Percentiles rank a stretch among this genome's conserved stretches.
Evolutionary conservation across 306 rosid genomes (phyloP).

Genomic region (Luffa acutangula): DNA sequence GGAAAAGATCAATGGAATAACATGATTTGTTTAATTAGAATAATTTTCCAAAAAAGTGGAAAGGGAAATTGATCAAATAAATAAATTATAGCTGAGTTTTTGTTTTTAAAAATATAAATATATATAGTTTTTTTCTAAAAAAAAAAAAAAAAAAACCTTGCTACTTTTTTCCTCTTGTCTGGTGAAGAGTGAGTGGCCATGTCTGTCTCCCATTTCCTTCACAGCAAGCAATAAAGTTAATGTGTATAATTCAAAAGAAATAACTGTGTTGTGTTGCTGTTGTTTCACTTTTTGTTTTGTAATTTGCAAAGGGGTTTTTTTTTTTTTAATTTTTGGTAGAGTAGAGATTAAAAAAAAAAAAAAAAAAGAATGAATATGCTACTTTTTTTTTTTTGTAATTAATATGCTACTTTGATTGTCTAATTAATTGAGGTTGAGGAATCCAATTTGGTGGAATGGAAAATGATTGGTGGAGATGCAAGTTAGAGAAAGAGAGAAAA

Average conservation of each 20-base stretch:
- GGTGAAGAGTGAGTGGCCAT: background rate
- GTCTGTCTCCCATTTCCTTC: conserved; percentile 3
- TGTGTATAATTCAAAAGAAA: background rate
- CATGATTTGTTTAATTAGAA: background rate
- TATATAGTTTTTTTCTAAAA: background rate
- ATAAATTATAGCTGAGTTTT: background rate
- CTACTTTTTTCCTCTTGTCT: background rate
- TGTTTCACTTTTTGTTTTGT: background rate
- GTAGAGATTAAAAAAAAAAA: background rate
- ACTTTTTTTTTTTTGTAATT: too few species aligned
- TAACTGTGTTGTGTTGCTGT: conserved; percentile 4
- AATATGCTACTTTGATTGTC: background rate
- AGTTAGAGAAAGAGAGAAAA: background rate
- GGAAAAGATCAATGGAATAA: background rate
- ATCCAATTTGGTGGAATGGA: background rate
- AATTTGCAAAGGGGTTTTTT: background rate
- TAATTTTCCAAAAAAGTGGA: background rate
- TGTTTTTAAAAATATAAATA: background rate
- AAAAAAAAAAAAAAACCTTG: background rate
- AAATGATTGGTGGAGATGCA: background rate
- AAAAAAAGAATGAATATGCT: background rate
- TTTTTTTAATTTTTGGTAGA: background rate
- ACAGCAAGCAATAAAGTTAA: conserved; percentile 5
- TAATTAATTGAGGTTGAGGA: background rate
- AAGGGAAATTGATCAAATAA: background rate